Percentiles rank a stretch among this genome's conserved stretches.
Evolutionary conservation across 2,329 filamentous ascomycete species (phyloP).

Genomic region (Aureobasidium sp.): DNA sequence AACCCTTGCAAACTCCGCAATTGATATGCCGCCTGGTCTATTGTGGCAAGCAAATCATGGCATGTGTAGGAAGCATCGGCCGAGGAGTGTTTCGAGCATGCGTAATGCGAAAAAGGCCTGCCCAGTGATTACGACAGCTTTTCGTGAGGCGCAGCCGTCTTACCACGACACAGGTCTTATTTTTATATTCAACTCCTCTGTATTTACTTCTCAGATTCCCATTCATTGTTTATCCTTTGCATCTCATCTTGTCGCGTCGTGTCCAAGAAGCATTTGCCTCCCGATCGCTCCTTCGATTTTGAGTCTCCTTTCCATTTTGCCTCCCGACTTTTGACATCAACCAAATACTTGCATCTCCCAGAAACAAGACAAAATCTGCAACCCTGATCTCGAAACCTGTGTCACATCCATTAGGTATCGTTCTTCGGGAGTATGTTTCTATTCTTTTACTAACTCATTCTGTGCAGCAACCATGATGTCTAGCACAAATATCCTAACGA

Average conservation of each 20-base stretch:
- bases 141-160: slow-evolving; percentile 7
- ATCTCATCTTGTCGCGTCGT: neutral
- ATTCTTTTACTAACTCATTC: neutral
- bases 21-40: neutral
- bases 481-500: slow-evolving; percentile 1
- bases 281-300: neutral
- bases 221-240: neutral
- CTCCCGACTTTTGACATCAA: neutral
- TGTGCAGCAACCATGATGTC: neutral
- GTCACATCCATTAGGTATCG: neutral
- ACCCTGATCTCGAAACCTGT: neutral
- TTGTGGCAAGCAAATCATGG: slow-evolving; percentile 1
- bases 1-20: slow-evolving; percentile 4
- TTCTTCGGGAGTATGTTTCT: too few species aligned
- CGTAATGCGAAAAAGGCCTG: slow-evolving; percentile 6
- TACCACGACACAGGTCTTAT: neutral
- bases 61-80: neutral
- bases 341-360: neutral
- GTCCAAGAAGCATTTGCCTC: neutral
- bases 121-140: slow-evolving; percentile 6
- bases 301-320: neutral
- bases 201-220: neutral
- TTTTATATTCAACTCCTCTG: neutral
- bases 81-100: slow-evolving; percentile 4
- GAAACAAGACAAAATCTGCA: neutral